Evolutionary conservation across 2,329 filamentous ascomycete species (phyloP).

Genomic region (Aspergillus sp.): DNA sequence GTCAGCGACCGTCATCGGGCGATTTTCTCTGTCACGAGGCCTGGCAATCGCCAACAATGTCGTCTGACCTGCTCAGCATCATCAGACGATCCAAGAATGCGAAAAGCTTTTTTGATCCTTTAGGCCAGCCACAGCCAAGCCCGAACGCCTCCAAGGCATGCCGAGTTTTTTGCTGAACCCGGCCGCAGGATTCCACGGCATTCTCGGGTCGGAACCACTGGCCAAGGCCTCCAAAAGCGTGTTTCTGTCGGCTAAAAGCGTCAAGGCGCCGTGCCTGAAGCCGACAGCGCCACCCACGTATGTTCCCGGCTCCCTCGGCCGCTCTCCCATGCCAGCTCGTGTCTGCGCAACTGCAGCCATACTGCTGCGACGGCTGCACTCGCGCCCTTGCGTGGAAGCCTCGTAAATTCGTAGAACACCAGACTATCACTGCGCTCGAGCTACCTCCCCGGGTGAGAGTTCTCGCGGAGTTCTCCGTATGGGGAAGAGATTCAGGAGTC

Average conservation of each 20-base stretch:
- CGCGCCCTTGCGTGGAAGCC: too few relatives aligned
- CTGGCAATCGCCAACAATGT: background rate
- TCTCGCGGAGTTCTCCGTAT: constrained; percentile 3
- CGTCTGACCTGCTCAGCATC: background rate
- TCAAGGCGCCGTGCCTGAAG: background rate
- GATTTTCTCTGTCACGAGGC: background rate
- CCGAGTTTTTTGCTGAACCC: background rate
- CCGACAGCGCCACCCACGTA: constrained; percentile 6
- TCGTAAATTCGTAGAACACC: too few relatives aligned
- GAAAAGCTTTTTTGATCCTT: background rate
- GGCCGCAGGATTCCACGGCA: constrained; percentile 5
- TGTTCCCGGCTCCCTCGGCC: background rate
- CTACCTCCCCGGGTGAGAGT: background rate
- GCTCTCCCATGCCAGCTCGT: too few relatives aligned
- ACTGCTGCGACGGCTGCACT: too few relatives aligned
- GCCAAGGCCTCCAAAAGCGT: background rate
- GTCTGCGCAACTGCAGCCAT: too few relatives aligned
- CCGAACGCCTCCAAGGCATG: constrained; percentile 4
- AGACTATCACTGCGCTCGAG: too few relatives aligned
- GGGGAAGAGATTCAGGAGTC: background rate
- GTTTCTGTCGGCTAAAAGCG: background rate
- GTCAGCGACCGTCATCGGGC: background rate
- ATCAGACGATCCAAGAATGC: background rate
- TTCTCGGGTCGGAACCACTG: constrained; percentile 3
- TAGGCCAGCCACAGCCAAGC: constrained; percentile 6